A percentile compares a stretch with the other conserved stretches of the same genome.
phyloP scores from a whole-genome alignment of 1,139 yeast species.

The Geotrichum bryndzae region DNA sequence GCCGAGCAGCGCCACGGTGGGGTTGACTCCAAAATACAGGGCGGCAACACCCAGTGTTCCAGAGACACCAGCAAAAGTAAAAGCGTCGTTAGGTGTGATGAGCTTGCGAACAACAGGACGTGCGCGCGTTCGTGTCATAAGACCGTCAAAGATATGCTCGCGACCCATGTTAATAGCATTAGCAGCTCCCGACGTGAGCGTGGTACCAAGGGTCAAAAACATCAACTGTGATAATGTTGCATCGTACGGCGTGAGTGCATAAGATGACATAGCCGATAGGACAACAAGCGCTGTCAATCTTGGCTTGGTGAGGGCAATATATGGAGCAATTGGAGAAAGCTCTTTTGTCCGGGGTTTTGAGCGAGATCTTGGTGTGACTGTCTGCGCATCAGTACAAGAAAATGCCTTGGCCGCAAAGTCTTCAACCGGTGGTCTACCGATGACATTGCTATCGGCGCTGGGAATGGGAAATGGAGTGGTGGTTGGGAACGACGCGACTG shows the following conservation, averaged over 20 bases:
- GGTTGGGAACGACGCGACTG: constrained; percentile 1
- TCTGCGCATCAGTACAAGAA: constrained; percentile 10
- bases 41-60: constrained; percentile 68
- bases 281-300: constrained; percentile 82
- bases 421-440: constrained; percentile 9
- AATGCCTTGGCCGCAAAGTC: constrained; percentile 15
- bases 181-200: constrained; percentile 86
- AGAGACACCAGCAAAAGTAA: constrained; percentile 63
- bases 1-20: constrained; percentile 76
- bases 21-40: constrained; percentile 75
- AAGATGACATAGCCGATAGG: constrained; percentile 85
- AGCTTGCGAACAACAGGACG: constrained; percentile 89
- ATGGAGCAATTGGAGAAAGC: constrained; percentile 31
- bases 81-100: constrained; percentile 72
- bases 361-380: constrained; percentile 2
- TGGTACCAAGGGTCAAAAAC: constrained; percentile 76
- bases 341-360: neutral
- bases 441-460: neutral
- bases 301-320: constrained; percentile 81
- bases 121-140: constrained; percentile 82
- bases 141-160: constrained; percentile 82
- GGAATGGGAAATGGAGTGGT: constrained; percentile 14
- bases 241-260: constrained; percentile 83
- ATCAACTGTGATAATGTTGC: constrained; percentile 64
- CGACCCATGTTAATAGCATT: constrained; percentile 96